Base-by-base conservation (phyloP, 2,329 filamentous ascomycete genomes). In the Aspergillus sp. region DNA sequence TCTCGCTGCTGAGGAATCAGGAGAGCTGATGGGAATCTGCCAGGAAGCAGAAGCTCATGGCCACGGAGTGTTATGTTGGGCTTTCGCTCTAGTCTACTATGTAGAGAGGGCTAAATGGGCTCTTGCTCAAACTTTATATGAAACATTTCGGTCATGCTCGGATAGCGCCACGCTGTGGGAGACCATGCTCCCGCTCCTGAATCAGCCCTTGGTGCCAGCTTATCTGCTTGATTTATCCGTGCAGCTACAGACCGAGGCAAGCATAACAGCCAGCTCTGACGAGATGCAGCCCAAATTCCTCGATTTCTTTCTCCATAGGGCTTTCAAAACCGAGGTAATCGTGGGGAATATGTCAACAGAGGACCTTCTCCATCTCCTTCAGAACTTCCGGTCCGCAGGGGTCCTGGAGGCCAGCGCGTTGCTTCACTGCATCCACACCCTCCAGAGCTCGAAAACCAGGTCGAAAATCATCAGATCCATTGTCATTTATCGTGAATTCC, bases 401-500 rank as follows among this genome's bases (percentile, higher is more conserved):
- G 32, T 73, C 24, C 53, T 72, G 45, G 63, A 51, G 9, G 15
- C 55, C 12, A 20, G 44, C 11, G 64, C 74, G 56, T 75, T 73
- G 62, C 58, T 65, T 17, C 30, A 57, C 15, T 65, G 69, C 20
- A 70, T 77, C 18, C 54, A 58, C 9, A 70, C 66, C 7, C 62
- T 74, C 34, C 65, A 68, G 30, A 59, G 50, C n/a, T 66, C 72
- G 15, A 59, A 66, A 5, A 55, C 62, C 18, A 64, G 71, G 34
- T 59, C 66, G 6, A 67, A 61, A 6, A 69, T 68, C 47, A 62
- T 67, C 12, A 64, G 68, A 32, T 65, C 72, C 12, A 65, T 77
- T 36, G 55, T 77, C 26, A 54, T 79, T 30, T 80, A 79, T 58
- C 74, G 74, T 26, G 72, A 76, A 53, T 69, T 76, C 49, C 75